Base-by-base conservation (phyloP, 2,329 filamentous ascomycete species). In the Xylariaceae sp. region DNA sequence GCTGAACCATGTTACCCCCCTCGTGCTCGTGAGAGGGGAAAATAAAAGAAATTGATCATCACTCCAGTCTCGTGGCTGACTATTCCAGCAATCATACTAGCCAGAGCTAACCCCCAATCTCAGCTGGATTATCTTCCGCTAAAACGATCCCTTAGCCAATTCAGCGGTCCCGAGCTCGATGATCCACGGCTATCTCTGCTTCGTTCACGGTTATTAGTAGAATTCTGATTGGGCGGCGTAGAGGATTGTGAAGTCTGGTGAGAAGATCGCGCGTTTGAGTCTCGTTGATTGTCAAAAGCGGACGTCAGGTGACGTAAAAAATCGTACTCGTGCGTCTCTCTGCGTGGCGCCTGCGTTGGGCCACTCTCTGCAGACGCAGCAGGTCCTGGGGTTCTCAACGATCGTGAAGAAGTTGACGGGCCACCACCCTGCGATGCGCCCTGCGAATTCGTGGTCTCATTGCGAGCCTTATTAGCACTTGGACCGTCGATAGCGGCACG, bases 401-500 rank as follows among this genome's bases (percentile, higher is more conserved):
- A 64, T n/a, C 63, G 61, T 17, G 68, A 61, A 17, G 60, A 64
- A 13, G 64, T 60, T 18, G 68, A 62, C 23, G 67, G 41, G 23
- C 39, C 57, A 11, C 34, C 7, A 48, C 34, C 37, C 34, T 35
- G 41, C 6, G 58, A 23, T 23, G 54, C n/a, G 50, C 23, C 53
- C 47, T 58, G 53, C 47, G 60, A 34, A 30, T 50, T 49, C 9
- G 55, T 49, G 11, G 58, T 35, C 35, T 66, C 60, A 51, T 53
- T 62, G 45, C 53, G 60, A 18, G 67, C 55, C 57, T 68, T 67
- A 9, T 67, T 66, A 30, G 68, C 67, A 53, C 67, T 65, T 59
- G 53, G 67, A 61, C 67, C 74, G 64, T 83, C 81, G 45, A 85
- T 81, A 2, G 82, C 72, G 13, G 82, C 82, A 45, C 89, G 82